A percentile compares a stretch with the other conserved stretches of the same genome.
Evolutionary conservation across 2,329 filamentous ascomycete species (phyloP).

Genomic region (Cladosporium sp.): DNA sequence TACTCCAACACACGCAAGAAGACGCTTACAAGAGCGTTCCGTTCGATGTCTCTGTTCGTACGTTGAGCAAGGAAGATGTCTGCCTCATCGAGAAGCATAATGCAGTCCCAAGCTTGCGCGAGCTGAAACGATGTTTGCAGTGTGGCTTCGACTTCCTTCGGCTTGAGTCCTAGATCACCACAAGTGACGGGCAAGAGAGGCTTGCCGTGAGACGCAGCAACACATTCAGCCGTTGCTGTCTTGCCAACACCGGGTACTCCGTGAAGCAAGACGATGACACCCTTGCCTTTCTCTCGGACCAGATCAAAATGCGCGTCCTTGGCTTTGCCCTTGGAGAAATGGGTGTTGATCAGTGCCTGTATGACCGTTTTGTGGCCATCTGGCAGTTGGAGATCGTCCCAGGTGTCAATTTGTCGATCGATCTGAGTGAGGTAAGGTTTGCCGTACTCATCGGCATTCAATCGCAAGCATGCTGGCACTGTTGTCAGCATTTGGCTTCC

Average conservation of each 20-base stretch:
- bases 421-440: not conserved
- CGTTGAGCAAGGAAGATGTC: constrained; percentile 34
- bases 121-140: constrained; percentile 19
- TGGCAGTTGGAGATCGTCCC: not conserved
- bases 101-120: constrained; percentile 22
- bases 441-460: not conserved
- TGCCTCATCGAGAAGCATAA: constrained; percentile 38
- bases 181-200: constrained; percentile 22
- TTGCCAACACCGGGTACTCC: constrained; percentile 21
- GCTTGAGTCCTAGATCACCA: constrained; percentile 16
- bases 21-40: constrained; percentile 28
- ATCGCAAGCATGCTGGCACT: not conserved
- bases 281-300: constrained; percentile 8
- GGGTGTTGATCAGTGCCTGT: not conserved
- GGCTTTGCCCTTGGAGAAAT: not conserved
- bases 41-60: constrained; percentile 17
- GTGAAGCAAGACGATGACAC: constrained; percentile 21
- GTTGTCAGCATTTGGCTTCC: not conserved
- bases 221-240: constrained; percentile 17
- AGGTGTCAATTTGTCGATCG: not conserved
- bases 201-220: constrained; percentile 15
- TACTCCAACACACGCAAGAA: constrained; percentile 26
- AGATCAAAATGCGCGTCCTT: constrained; percentile 3
- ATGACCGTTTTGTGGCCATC: not conserved
- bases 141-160: constrained; percentile 16